Evolutionary conservation across 2,329 filamentous ascomycete genomes (phyloP), one percentile per base, ranked within the genome.

Genomic region (Nemania diffusa): DNA sequence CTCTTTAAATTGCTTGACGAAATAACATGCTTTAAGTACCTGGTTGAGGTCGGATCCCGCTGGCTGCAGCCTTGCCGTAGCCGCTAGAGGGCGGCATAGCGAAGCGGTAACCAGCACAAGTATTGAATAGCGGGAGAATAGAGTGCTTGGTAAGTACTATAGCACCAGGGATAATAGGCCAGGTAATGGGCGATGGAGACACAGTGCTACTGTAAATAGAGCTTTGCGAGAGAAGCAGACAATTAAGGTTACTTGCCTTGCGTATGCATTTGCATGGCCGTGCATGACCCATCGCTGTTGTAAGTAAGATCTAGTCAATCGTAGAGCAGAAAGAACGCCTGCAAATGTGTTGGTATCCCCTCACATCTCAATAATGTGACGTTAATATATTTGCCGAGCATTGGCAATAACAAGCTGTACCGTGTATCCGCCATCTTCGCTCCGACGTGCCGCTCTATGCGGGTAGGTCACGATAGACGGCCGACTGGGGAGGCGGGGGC

Each of bases 171-270:
- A 42, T 20, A 42, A 15, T 42, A n/a, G n/a, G 5, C 22, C 13
- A 37, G 48, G 26, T 46, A 37, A 46, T 15, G 42, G n/a, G 20
- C 50, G 46, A 60, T 58, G 51, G 61, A 57, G 55, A 56, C 20
- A 68, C 32, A 58, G 50, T 64, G 57, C 52, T 63, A 40, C 44
- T 44, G 62, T 51, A 59, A 63, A 42, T 61, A 56, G 57, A 57
- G 52, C 26, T 57, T 62, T 34, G 56, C 62, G 59, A 40, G 56
- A 58, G 65, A 51, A 64, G 52, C 52, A 58, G 57, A 48, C 65
- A 52, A 65, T 68, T 68, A 70, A 68, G 65, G 65, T 68, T 70
- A 58, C 62, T 59, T 68, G 65, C 65, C 62, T 68, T 68, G 62
- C 68, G 32, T 65, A 46, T 68, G 65, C 65, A 68, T 61, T 60